Base-by-base conservation (phyloP, 2,329 filamentous ascomycete species). In the Trichothecium roseum region DNA sequence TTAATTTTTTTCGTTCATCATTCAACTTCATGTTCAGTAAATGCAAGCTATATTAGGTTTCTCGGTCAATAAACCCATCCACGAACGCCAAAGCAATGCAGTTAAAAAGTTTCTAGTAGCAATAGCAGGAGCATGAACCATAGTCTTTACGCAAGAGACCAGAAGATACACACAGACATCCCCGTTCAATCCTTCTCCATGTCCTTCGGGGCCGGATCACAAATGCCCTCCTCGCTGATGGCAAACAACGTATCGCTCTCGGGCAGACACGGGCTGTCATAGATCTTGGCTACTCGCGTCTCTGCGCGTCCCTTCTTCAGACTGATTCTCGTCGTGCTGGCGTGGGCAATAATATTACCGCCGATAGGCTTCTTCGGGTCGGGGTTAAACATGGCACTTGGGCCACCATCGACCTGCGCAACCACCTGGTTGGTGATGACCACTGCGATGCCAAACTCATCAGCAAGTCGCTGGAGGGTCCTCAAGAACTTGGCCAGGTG, bases 361-460 rank as follows among this genome's bases (percentile, higher is more conserved):
- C 91, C 91, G 55, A 98, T 95, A 0, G 91, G 91, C 60, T 98
- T 98, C 73, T 98, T 98, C 7, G 91, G 91, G 52, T 98, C 93
- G 0, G 93, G 91, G 48, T 98, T 98, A 68, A 94, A 98, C 91
- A 98, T 98, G 42, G 89, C 80, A 52, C 83, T 89, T 20, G 89
- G 88, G 3, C 91, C 91, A 43, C 91, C 91, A 53, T 98, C 91
- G 8, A 98, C 91, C 59, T 98, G 93, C 8, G 91, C 91, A 28
- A 98, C 93, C 20, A 98, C 91, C 59, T 98, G 91, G 55, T 98
- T 98, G 30, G 91, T 96, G 52, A 98, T 98, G 48, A 98, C 86
- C 7, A 98, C 91, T 0, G 91, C 91, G 48, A 98, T 95, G 39
- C 91, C 91, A 54, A 98, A 98, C 58, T 82, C 78, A 47, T 83